Base-by-base conservation (phyloP, 768 basidiomycete species). In the Wakefieldia striispora region DNA sequence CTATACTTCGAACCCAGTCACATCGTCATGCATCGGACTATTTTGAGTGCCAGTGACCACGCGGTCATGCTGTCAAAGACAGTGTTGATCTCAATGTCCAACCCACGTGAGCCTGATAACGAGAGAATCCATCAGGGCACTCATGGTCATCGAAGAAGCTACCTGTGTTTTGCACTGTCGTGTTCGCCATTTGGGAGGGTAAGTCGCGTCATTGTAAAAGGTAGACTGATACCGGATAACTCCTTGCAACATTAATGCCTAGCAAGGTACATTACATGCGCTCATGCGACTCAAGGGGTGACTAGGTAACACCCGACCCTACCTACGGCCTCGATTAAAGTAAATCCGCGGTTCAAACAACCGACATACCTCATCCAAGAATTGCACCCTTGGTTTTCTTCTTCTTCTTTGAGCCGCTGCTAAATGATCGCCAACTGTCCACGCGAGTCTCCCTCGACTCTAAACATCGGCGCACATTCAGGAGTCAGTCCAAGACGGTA, bases 401-500 rank as follows among this genome's bases (percentile, higher is more conserved):
- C 75, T 92, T 94, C 78, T 90, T 92, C 70, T 86, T 88, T 34
- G 77, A 73, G 45, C 44, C 71, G 53, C 73, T 82, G 12, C 79
- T 68, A 62, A 94, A 94, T 21, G 72, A 73, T 49, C 91, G 80
- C 91, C 91, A 94, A 61, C 84, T 88, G 58, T 78, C 90, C 26
- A 94, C 91, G 27, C 91, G 84, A 56, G 87, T 74, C 53, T 94
- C 91, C 56, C 91, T 77, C 27, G 72, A 82, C 50, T 86, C 87
- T 88, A 62, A 43, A 1, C 42, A 43, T 49, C 23, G 34, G n/a
- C 29, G 4, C 19, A 47, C 19, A 33, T 40, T 24, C 27, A 51
- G 13, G 37, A 11, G 29, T 39, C 10, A 24, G 26, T 6, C 40
- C n/a, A 14, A 19, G 17, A 35, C 21, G 13, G 6, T 19, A 40